A percentile compares a stretch with the other conserved stretches of the same genome.
Conservation (phyloP, 768 basidiomycete species). For the Ephemerocybe angulata region DNA sequence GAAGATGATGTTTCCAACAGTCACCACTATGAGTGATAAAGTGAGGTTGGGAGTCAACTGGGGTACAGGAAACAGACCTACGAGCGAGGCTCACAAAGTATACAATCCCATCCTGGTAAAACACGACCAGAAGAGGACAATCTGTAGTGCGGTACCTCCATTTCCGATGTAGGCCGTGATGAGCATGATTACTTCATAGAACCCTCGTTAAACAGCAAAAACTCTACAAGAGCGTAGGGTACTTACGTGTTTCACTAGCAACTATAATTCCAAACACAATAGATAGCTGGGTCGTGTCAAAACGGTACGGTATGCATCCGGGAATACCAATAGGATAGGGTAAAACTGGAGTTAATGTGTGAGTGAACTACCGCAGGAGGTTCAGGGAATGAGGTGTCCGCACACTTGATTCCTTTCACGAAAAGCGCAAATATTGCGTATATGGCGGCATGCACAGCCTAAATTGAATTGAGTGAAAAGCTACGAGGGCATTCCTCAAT, state of each 20-base stretch:
- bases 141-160: not conserved
- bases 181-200: slow-evolving; percentile 2
- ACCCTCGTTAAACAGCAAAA: not conserved
- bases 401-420: not conserved
- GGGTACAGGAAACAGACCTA: not conserved
- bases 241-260: slow-evolving; percentile 3
- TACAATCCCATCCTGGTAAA: not conserved
- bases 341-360: not conserved
- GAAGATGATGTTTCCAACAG: slow-evolving; percentile 13
- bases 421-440: not conserved
- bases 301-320: slow-evolving; percentile 3
- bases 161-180: not conserved
- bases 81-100: slow-evolving; percentile 2
- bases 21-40: slow-evolving; percentile 1
- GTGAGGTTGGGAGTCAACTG: not conserved
- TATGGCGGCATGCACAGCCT: slow-evolving; percentile 1
- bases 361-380: not conserved
- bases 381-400: not conserved
- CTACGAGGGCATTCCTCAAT: not conserved
- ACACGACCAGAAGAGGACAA: not conserved
- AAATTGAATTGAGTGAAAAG: not conserved
- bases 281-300: not conserved
- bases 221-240: not conserved
- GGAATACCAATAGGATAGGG: not conserved
- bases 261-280: slow-evolving; percentile 6